Percentiles rank a stretch among this genome's conserved stretches.
phyloP scores from a whole-genome alignment of 441 rosid species.

The Raphanus hybrid region DNA sequence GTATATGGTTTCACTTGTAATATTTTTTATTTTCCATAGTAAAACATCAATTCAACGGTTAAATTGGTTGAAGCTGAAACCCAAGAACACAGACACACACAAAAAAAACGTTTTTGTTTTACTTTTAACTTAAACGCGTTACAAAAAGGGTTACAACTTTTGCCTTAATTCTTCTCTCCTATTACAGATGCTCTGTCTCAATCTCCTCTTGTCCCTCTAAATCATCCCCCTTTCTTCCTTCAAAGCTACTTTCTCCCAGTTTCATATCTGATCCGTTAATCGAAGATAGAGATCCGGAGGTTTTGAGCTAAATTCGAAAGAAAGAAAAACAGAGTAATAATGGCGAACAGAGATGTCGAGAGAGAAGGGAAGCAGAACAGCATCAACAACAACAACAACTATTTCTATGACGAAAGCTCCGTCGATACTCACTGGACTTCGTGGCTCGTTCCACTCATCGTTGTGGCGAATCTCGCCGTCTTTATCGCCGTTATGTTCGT shows the following conservation, averaged over 20 bases:
- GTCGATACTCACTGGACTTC: constrained; percentile 69
- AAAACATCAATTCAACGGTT: too few species aligned
- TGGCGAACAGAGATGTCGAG: constrained; percentile 74
- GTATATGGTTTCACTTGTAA: too few species aligned
- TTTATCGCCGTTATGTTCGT: constrained; percentile 75
- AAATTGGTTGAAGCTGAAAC: too few species aligned
- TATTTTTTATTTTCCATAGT: too few species aligned
- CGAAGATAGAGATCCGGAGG: constrained; percentile 4
- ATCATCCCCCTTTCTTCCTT: constrained; percentile 28
- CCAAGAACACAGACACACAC: too few species aligned
- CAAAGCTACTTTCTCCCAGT: constrained; percentile 37
- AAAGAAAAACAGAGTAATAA: constrained; percentile 38
- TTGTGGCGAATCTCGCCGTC: constrained; percentile 66
- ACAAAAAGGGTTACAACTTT: not conserved
- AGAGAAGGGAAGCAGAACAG: constrained; percentile 58
- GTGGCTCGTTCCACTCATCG: constrained; percentile 83
- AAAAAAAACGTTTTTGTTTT: too few species aligned
- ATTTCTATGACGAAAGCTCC: constrained; percentile 49
- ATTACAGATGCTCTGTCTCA: constrained; percentile 40
- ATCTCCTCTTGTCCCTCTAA: constrained; percentile 38
- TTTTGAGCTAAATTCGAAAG: not conserved
- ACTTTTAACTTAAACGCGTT: too few species aligned
- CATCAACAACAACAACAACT: constrained; percentile 22
- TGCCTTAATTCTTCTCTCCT: not conserved
- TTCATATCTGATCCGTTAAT: constrained; percentile 35